Percentiles rank a stretch among this genome's conserved stretches.
These are phyloP conservation scores for Microascus cirrosus DNA, from an alignment of 2,329 filamentous ascomycete species.

Conservation along the genomic window DNA sequence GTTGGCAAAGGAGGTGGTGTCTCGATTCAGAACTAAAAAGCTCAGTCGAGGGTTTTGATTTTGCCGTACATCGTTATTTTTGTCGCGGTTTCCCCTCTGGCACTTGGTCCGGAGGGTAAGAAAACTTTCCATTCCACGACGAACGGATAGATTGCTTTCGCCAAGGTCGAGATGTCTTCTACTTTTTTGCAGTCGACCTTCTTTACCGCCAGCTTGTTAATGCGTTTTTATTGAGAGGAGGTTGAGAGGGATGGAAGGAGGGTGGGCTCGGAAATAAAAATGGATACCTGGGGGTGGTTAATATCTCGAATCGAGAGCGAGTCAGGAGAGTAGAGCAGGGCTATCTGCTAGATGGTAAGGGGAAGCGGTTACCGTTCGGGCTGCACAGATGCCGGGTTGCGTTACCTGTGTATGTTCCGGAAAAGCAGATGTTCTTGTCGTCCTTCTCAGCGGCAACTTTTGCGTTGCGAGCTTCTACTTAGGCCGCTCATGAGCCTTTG, in stretches of 20 bases:
- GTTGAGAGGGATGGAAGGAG: not conserved
- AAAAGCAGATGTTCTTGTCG: not conserved
- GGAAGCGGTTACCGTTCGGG: not conserved
- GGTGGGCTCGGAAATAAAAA: not conserved
- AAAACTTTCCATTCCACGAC: slow-evolving; percentile 22
- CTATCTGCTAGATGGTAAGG: not conserved
- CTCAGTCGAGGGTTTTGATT: slow-evolving; percentile 10
- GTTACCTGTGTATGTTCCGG: not conserved
- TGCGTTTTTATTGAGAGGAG: not conserved
- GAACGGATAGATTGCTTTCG: slow-evolving; percentile 27
- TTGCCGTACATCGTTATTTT: not conserved
- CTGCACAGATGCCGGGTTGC: not conserved
- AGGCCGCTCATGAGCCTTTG: not conserved
- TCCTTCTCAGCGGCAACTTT: not conserved
- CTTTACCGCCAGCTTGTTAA: slow-evolving; percentile 3
- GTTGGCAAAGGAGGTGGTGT: slow-evolving; percentile 28
- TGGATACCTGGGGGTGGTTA: not conserved
- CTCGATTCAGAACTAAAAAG: slow-evolving; percentile 4
- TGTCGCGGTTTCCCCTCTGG: not conserved
- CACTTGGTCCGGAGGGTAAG: slow-evolving; percentile 9
- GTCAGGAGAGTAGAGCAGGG: not conserved
- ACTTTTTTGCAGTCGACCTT: not conserved
- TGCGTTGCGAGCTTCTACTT: not conserved
- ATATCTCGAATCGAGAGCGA: not conserved
- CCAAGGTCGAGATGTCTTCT: slow-evolving; percentile 4